Evolutionary conservation across 495 filamentous ascomycete species (phyloP).

Genomic region (Trichoderma orchidacearum): DNA sequence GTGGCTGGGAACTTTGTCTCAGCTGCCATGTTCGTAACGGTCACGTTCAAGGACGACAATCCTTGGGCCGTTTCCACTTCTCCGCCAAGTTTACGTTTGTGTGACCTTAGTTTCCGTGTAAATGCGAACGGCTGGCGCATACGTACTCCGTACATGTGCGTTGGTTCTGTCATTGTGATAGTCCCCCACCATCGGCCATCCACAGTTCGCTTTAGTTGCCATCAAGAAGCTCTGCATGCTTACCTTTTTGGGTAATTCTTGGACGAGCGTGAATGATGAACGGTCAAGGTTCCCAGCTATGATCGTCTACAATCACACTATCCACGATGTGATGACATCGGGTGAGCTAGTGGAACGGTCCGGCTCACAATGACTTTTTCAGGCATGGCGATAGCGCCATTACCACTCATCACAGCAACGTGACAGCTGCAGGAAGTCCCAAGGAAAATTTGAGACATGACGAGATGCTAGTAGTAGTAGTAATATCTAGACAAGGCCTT

Average conservation of each 20-base stretch:
- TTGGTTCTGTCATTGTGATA: not conserved
- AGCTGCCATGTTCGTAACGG: not conserved
- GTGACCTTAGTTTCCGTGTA: not conserved
- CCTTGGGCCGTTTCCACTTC: not conserved
- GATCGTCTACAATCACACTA: not conserved
- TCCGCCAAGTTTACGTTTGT: not conserved
- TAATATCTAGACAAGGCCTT: not conserved
- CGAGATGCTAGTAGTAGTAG: not conserved
- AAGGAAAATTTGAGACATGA: not conserved
- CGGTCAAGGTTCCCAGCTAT: not conserved
- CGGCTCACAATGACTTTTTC: not conserved
- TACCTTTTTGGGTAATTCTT: not conserved
- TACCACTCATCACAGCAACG: not conserved
- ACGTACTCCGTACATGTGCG: too few species aligned
- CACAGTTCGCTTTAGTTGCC: not conserved
- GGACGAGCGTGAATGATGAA: not conserved
- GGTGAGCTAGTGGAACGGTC: conserved; percentile 1
- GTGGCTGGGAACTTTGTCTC: not conserved
- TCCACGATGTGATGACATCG: not conserved
- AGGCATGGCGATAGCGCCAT: not conserved
- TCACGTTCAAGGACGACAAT: not conserved
- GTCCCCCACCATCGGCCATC: not conserved
- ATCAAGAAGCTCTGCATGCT: not conserved
- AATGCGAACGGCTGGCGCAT: not conserved
- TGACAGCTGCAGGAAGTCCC: not conserved